Conservation (phyloP, 2,329 filamentous ascomycete genomes). For the Coniella lustricola region DNA sequence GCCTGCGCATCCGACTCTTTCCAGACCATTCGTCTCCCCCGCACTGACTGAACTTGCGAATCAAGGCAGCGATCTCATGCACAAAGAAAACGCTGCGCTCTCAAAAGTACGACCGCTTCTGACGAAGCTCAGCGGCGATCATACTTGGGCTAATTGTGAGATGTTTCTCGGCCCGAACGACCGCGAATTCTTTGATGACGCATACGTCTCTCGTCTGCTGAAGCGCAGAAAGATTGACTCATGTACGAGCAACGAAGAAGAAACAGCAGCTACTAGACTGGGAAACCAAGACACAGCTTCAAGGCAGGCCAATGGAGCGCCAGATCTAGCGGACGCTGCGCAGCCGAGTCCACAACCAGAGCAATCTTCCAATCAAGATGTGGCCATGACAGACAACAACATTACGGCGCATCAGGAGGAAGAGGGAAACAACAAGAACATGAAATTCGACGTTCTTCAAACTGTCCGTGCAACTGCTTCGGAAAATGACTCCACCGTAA, state of each 20-base stretch:
- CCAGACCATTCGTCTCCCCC: constrained; percentile 65
- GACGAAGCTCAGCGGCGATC: constrained; percentile 67
- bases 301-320: not conserved
- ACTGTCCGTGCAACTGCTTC: not conserved
- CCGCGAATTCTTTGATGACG: constrained; percentile 45
- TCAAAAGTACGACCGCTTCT: constrained; percentile 70
- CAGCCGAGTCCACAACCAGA: not conserved
- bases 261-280: not conserved
- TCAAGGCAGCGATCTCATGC: constrained; percentile 63
- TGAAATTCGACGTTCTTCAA: not conserved
- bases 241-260: constrained; percentile 4
- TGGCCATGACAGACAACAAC: constrained; percentile 19
- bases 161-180: constrained; percentile 51
- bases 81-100: constrained; percentile 65
- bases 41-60: constrained; percentile 64
- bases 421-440: not conserved
- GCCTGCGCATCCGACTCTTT: constrained; percentile 65
- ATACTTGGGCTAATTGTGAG: constrained; percentile 58
- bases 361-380: constrained; percentile 16
- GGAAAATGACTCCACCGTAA: not conserved
- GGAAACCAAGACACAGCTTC: too few relatives aligned
- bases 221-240: constrained; percentile 12
- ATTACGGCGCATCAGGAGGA: constrained; percentile 6
- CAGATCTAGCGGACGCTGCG: constrained; percentile 9
- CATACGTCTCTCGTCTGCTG: constrained; percentile 33